Base-by-base conservation (phyloP, 1,284 basidiomycete species). In the Ganoderma sp. region DNA sequence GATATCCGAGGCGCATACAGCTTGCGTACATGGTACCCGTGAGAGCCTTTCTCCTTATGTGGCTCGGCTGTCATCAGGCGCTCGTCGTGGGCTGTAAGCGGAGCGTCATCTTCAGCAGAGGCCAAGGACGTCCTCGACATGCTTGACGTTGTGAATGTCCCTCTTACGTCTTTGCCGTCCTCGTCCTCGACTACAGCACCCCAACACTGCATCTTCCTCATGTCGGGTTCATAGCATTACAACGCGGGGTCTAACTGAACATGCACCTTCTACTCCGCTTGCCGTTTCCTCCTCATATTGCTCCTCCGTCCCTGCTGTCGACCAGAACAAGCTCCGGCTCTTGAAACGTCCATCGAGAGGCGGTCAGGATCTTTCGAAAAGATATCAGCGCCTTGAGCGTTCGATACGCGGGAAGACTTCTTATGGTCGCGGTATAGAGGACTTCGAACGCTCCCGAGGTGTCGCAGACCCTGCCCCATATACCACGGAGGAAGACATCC, bases 381-480 rank as follows among this genome's bases (percentile, higher is more conserved):
- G 89, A 19, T 90, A 87, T 69, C 75, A 75, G 7, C 80, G 81
- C 28, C 82, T 93, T 0, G 90, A 91, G 73, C 84, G 82, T 63
- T 82, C 83, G 1, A 71, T 88, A 14, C 79, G 84, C 41, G 82
- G 82, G 25, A 88, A 86, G 75, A 78, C 81, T 66, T 77, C 77
- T 19, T 77, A 83, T 48, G 74, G 73, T 12, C 75, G 78, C 60
- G 78, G 79, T 14, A 78, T 82, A 32, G 73, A 77, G 14, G 75
- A 77, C 7, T 70, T 73, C 25, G 43, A 65, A 34, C 61, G 57
- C 22, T 69, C 71, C 25, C 66, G 64, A 14, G 69, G 70, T 0
- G 66, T 68, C 4, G 63, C 65, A 10, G 66, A 68, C 17, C 66
- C 68, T 19, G 69, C 60, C 19, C 65, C 61, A 14, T 68, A 66